Conservation (phyloP, 2,329 filamentous ascomycete species). For the Ascochyta pisi region DNA sequence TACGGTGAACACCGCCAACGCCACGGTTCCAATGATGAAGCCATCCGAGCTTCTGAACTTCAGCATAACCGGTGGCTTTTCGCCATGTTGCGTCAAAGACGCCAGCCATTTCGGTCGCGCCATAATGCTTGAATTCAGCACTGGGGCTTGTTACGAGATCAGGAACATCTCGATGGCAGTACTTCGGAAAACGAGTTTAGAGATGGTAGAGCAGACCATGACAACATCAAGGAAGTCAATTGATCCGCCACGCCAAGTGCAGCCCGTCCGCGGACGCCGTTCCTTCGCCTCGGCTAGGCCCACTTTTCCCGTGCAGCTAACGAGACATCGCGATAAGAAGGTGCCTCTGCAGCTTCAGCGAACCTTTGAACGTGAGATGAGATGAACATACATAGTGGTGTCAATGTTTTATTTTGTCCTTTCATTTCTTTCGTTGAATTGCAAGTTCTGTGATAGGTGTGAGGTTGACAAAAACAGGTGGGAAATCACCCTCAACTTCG, state of each 20-base stretch:
- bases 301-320: not conserved
- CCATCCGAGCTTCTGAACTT: conserved; percentile 42
- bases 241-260: conserved; percentile 15
- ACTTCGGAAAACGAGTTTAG: not conserved
- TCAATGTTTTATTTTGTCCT: not conserved
- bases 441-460: not conserved
- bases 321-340: not conserved
- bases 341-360: too few species aligned
- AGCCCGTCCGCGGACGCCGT: conserved; percentile 13
- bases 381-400: too few species aligned
- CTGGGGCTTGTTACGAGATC: not conserved
- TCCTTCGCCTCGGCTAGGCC: not conserved
- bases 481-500: not conserved
- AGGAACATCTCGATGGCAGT: not conserved
- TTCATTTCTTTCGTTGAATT: not conserved
- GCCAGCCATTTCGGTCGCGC: conserved; percentile 35
- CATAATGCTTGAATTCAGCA: conserved; percentile 7
- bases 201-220: not conserved
- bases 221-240: not conserved
- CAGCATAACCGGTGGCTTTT: conserved; percentile 41
- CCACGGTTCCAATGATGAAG: conserved; percentile 45
- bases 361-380: not conserved
- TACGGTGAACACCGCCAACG: conserved; percentile 49
- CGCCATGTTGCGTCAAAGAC: conserved; percentile 39
- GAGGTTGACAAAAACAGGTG: not conserved